A percentile compares a stretch with the other conserved stretches of the same genome.
Evolutionary conservation across 371 early-diverging fungal species (phyloP).

Genomic region (Mortierella sp.): DNA sequence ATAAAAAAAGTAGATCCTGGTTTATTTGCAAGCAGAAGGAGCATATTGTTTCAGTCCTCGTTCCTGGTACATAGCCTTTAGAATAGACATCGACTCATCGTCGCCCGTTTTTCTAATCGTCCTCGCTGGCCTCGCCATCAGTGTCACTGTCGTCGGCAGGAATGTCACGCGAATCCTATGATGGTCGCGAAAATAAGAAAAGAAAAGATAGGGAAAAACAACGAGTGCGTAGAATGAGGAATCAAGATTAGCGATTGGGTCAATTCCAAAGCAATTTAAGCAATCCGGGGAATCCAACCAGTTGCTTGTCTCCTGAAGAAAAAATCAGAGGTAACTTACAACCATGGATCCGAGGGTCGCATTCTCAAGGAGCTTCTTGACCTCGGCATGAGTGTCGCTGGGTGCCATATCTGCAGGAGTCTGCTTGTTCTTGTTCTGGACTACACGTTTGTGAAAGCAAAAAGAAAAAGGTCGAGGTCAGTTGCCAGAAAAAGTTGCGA

Average conservation of each 20-base stretch:
- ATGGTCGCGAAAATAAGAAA: not conserved
- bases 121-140: conserved; percentile 25
- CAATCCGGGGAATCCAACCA: not conserved
- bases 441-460: conserved; percentile 17
- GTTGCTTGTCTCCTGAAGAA: not conserved
- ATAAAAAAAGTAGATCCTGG: not conserved
- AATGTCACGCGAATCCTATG: conserved; percentile 23
- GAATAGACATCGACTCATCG: no score
- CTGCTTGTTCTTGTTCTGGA: conserved; percentile 41
- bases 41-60: not conserved
- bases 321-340: conserved; percentile 23
- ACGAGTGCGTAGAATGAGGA: not conserved
- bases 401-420: conserved; percentile 36
- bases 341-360: conserved; percentile 21
- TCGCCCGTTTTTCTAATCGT: conserved; percentile 13
- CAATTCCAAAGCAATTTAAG: not conserved
- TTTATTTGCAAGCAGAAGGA: not conserved
- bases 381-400: conserved; percentile 27
- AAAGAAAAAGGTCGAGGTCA: not conserved
- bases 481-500: not conserved
- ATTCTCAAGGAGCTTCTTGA: conserved; percentile 30
- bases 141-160: conserved; percentile 25
- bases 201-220: not conserved
- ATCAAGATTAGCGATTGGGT: not conserved
- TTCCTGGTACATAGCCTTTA: not conserved